Evolutionary conservation across 75 land plant species (phyloP), one percentile per base, ranked within the genome.

Genomic region (Picea sitchensis): DNA sequence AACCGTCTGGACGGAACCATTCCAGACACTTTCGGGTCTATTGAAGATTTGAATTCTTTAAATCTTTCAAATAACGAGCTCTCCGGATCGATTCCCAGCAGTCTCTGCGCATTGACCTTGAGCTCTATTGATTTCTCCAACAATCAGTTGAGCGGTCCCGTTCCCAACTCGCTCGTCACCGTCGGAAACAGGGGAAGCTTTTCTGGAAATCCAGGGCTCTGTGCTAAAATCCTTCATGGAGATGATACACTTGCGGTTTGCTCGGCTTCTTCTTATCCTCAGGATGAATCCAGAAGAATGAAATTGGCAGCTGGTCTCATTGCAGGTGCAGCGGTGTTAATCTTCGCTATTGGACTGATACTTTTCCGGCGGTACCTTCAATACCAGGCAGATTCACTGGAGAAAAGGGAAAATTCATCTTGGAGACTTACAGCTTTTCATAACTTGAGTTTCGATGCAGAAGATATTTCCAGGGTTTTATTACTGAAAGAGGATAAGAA

Each of bases 11-110:
- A 91, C 18, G 96, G 94, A 31, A 1, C n/a, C 23, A 91, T 96
- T 65, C 99, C 99, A 14, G 73, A 81, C 3, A 78, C 88, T 23
- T 57, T 96, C 14, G 94, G 93, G 9, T 69, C 56, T 4, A 80
- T 94, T 14, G 83, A 20, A 58, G 72, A 38, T 9, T 86, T 96
- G 7, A 90, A 84, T 31, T 84, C 80, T 11, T 57, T 96, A 57
- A 87, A 94, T 62, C 79, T 96, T 57, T 89, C 96, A 14, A 57
- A 72, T 14, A 95, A 95, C 80, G 41, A 80, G 15, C 90, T 95
- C 75, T 77, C 89, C 4, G 98, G 98, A 7, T 54, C 67, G 62
- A 87, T 95, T 36, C 98, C 98, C 34, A 59, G n/a, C 30, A 91
- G 67, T 69, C 84, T 93, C 73, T 78, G 91, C 12, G 74, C 83